These are phyloP conservation scores for Colletotrichum higginsianum DNA, from an alignment of 2,329 filamentous ascomycete species.

Conservation along the genomic window DNA sequence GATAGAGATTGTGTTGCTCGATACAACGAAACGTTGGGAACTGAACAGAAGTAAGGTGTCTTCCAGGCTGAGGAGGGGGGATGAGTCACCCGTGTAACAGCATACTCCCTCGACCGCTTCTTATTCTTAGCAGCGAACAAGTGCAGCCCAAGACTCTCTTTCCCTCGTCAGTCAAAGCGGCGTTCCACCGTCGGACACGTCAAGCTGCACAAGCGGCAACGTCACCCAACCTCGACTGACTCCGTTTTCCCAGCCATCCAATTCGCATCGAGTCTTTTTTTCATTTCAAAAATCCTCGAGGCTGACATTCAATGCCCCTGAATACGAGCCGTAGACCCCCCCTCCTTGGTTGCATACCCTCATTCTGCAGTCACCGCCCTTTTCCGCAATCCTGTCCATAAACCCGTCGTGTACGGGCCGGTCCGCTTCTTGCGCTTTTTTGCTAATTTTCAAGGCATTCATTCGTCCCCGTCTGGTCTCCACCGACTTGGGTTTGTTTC, in stretches of 20 bases:
- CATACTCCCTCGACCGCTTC: background rate
- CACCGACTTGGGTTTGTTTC: constrained; percentile 17
- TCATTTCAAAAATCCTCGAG: background rate
- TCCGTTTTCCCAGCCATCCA: constrained; percentile 26
- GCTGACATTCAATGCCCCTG: constrained; percentile 4
- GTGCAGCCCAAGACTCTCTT: constrained; percentile 1
- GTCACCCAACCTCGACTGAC: constrained; percentile 15
- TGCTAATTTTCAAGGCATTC: background rate
- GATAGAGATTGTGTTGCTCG: background rate
- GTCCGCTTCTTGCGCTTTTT: constrained; percentile 20
- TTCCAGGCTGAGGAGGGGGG: background rate
- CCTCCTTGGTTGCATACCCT: background rate
- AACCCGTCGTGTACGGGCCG: constrained; percentile 11
- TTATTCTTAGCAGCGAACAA: constrained; percentile 8
- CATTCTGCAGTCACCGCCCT: constrained; percentile 22
- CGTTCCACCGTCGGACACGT: constrained; percentile 26
- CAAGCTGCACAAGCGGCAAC: constrained; percentile 32
- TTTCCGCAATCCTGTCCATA: background rate
- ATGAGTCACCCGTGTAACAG: constrained; percentile 13
- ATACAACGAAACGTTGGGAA: background rate
- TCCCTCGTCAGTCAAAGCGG: constrained; percentile 8
- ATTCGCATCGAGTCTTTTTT: background rate
- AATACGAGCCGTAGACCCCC: constrained; percentile 5
- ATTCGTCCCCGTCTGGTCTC: constrained; percentile 22
- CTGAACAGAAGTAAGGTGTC: background rate